Evolutionary conservation across 179 eudicot species (phyloP), one percentile per base, ranked within the genome.

Genomic region (Carnegiea gigantea): DNA sequence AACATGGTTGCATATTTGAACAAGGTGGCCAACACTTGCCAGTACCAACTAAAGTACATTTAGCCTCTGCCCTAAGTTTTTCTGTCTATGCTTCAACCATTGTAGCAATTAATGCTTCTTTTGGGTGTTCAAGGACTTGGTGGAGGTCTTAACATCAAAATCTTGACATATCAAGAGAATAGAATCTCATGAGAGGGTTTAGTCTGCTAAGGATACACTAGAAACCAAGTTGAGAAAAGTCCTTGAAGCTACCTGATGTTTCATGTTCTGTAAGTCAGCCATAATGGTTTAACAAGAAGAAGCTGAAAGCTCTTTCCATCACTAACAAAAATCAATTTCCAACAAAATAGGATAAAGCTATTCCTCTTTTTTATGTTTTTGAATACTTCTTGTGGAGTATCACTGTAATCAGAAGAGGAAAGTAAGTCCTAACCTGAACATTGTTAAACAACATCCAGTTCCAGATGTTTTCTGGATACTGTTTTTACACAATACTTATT

Each of bases 291-390:
- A 44, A 28, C 49, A 38, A 17, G 38, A 68, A 14, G 20, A 68
- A 44, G 43, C 46, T 20, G 38, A 79, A 43, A 79, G 36, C 36
- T 33, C 51, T 79, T 80, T 17, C 59, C 26, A 48, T 57, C 77
- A 24, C 77, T 9, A 40, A 62, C 57, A 12, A 46, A 6, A 28
- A 65, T 33, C 38, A 48, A 18, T 60, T 80, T 59, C 21, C 21
- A 1, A 40, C 15, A 59, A 30, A 43, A 17, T 71, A 60, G 9
- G 23, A 21, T 60, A 21, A 23, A 65, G 71, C 11, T 65, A 24
- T 65, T 10, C 12, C 12, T 62, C 30, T 67, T 44, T 33, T 73
- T 26, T 51, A 20, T 26, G 36, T 24, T 24, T n/a, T 43, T 14
- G 48, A 40, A 74, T 24, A 24, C n/a, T 62, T 26, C 28, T 0